Base-by-base conservation (phyloP, 352 stramenopile genomes). In the Globisporangium mamillatum region DNA sequence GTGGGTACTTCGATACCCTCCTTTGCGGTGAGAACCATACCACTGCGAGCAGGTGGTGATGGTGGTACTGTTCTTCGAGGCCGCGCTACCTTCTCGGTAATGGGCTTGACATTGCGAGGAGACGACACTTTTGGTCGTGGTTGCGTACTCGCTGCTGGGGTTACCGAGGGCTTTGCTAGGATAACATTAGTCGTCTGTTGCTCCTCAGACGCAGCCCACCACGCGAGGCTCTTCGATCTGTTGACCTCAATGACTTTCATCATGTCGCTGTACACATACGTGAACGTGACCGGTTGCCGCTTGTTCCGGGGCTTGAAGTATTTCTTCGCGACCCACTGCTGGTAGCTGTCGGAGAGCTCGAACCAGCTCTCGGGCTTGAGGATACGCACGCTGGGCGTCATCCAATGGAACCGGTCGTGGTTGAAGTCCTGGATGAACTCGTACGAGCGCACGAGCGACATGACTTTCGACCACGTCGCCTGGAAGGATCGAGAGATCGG, bases 401-500 rank as follows among this genome's bases (percentile, higher is more conserved):
- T 41, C 38, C 60, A 66, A 14, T 50, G 12, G 14, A 66, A 50
- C 12, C 10, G 38, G 48, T 58, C 29, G 46, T 41, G 46, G 29
- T 66, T 55, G 34, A 66, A 66, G 20, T 46, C 60, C 18, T 12
- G 32, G 24, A 60, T 66, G 27, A 38, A 60, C 60, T 66, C 44
- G 60, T 52, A 48, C 27, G 54, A 41, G 29, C 54, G 25, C 14
- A 32, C 54, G 54, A 59, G 54, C 54, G 54, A 59, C 16, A 22
- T 6, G 54, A 41, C 34, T n/a, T 59, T 59, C 54, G 54, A 38
- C 54, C 54, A 59, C 7, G 38, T 46, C 38, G 38, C 38, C 12
- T 46, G 38, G 25, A 59, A 41, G 54, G 25, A 25, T 3, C 25
- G 54, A 4, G 16, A 16, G 25, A 9, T 59, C 25, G 54, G 16